These are phyloP conservation scores for Marasmius tenuissimus DNA, from an alignment of 1,284 basidiomycete species.

Conservation along the genomic window DNA sequence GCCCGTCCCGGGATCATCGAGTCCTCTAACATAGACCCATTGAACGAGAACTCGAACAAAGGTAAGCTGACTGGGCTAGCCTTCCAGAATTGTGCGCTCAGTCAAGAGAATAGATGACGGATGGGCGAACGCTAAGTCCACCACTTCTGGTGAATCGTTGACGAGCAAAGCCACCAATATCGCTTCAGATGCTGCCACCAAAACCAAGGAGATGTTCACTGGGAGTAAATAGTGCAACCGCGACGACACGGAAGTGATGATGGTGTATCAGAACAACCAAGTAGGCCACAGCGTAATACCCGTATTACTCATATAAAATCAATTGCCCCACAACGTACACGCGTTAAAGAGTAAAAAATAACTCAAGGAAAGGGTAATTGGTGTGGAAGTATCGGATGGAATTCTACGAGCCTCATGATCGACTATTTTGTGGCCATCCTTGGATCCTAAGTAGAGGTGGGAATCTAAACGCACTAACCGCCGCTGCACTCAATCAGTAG, in stretches of 20 bases:
- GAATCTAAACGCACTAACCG: too few species aligned
- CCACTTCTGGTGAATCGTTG: conserved; percentile 11
- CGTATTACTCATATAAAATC: neutral
- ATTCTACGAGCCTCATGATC: too few species aligned
- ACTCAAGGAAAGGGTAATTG: too few species aligned
- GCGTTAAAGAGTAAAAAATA: too few species aligned
- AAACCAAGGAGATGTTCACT: conserved; percentile 34
- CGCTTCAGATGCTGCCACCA: conserved; percentile 35
- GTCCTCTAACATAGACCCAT: conserved; percentile 47
- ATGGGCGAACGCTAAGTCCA: conserved; percentile 36
- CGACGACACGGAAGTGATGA: neutral
- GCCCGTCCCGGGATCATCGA: conserved; percentile 56
- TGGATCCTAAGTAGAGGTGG: too few species aligned
- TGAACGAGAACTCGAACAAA: conserved; percentile 45
- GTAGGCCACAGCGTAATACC: too few species aligned
- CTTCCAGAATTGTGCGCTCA: neutral
- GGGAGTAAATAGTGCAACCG: conserved; percentile 2
- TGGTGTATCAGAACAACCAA: neutral
- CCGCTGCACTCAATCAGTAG: too few species aligned
- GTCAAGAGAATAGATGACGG: conserved; percentile 34
- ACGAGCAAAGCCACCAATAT: conserved; percentile 22
- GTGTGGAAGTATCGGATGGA: too few species aligned
- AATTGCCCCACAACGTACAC: neutral
- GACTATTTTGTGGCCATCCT: too few species aligned
- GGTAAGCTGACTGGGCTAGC: conserved; percentile 22